Percentiles rank a stretch among this genome's conserved stretches.
Evolutionary conservation across 2,329 filamentous ascomycete species (phyloP).

Genomic region (Scytalidium sp.): DNA sequence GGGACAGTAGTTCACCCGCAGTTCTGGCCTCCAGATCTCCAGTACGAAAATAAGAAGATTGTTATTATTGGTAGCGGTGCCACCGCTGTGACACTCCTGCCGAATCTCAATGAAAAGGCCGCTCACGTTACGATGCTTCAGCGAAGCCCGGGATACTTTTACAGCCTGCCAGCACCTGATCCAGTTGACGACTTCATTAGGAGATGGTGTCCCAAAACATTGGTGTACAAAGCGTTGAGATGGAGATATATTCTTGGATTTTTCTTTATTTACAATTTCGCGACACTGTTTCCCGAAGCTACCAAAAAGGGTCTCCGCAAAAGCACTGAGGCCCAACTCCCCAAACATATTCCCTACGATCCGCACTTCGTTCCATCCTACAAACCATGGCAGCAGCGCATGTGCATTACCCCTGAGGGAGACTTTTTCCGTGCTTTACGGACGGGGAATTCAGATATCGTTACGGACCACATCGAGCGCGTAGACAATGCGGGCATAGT

Average conservation of each 20-base stretch:
- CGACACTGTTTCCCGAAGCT: constrained; percentile 48
- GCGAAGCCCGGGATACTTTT: constrained; percentile 70
- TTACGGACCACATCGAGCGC: constrained; percentile 50
- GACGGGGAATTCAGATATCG: constrained; percentile 41
- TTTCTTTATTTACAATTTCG: constrained; percentile 45
- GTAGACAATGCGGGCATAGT: constrained; percentile 46
- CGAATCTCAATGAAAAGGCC: constrained; percentile 63
- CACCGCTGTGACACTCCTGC: constrained; percentile 75
- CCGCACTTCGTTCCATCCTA: constrained; percentile 65
- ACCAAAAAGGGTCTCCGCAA: constrained; percentile 45
- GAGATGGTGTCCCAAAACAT: constrained; percentile 39
- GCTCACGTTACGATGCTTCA: constrained; percentile 75
- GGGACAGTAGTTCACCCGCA: constrained; percentile 65
- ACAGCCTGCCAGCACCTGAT: constrained; percentile 38
- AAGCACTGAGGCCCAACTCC: constrained; percentile 47
- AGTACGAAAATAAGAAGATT: constrained; percentile 55
- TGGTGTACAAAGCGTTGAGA: constrained; percentile 45
- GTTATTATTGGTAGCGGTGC: constrained; percentile 58
- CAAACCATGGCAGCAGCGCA: constrained; percentile 69
- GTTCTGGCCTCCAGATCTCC: constrained; percentile 67
- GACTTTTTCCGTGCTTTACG: constrained; percentile 54
- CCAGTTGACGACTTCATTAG: constrained; percentile 11
- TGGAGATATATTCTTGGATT: constrained; percentile 47
- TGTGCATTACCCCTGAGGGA: constrained; percentile 62
- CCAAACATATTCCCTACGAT: constrained; percentile 49